Base-by-base conservation (phyloP, 2,329 filamentous ascomycete species). In the Myriosclerotinia curreyana region DNA sequence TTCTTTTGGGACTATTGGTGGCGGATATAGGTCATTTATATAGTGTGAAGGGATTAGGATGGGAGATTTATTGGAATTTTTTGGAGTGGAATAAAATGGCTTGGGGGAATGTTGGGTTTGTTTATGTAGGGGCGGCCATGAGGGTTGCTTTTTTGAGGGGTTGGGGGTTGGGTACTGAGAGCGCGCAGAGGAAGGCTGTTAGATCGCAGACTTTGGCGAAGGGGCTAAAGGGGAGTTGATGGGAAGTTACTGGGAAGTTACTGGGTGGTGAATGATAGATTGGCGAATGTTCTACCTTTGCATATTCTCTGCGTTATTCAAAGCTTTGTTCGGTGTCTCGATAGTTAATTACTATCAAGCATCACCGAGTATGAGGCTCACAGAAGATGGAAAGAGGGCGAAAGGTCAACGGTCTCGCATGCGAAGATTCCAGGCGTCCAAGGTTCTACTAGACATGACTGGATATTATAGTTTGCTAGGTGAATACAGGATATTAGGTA, bases 1-100 rank as follows among this genome's bases (percentile, higher is more conserved):
- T 93, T 34, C 78, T 93, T 5, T 77, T 88, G 53, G 86, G 83
- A 46, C 77, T 93, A 65, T 80, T 93, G 40, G 74, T 93, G 20
- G 90, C 88, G n/a, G 90, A 94, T 75, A 74, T 92, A 42, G 90
- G 90, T 4, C 90, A 93, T 75, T 77, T 93, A 63, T 90, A 86
- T 75, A 86, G 85, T 44, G 81, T 92, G 65, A 77, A 79, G 44
- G 78, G 78, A 36, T 78, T 89, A 38, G 90, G 89, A 0, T 68
- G 74, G 15, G 76, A 77, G 11, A 78, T 91, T n/a, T 91, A 89
- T 75, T 90, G 68, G 69, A 69, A 69, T 25, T 78, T 83, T 36
- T 71, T 76, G 68, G 74, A 75, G 12, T 91, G 88, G 88, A 90
- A 89, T 74, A 79, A 80, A 15, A 88, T 89, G 66, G 85, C 86